Conservation (phyloP, 2,329 filamentous ascomycete genomes). For the Epichloe gansuensis region DNA sequence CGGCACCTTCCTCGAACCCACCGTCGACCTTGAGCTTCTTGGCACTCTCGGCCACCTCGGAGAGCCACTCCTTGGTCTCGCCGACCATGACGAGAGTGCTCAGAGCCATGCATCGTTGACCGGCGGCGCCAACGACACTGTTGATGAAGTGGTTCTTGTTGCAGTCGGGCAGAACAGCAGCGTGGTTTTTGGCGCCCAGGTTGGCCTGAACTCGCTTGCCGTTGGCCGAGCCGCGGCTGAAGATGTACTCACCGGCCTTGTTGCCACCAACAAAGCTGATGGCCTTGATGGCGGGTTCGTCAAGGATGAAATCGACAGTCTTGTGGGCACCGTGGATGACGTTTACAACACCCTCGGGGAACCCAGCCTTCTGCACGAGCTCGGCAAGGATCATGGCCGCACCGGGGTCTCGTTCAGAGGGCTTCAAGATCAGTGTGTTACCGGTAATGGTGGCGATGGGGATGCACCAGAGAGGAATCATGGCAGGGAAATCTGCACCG, state of each 20-base stretch:
- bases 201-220: conserved; percentile 85
- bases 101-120: conserved; percentile 77
- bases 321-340: conserved; percentile 69
- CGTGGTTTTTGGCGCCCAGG: conserved; percentile 80
- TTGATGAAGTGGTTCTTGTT: conserved; percentile 87
- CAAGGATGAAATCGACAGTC: conserved; percentile 76
- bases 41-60: conserved; percentile 64
- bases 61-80: conserved; percentile 72
- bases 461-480: conserved; percentile 88
- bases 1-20: conserved; percentile 68
- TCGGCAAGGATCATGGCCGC: conserved; percentile 78
- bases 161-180: conserved; percentile 69
- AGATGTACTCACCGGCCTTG: conserved; percentile 84
- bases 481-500: conserved; percentile 67
- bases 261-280: conserved; percentile 79
- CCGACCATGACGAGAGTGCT: conserved; percentile 74
- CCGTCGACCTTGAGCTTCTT: conserved; percentile 63
- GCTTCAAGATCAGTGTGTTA: conserved; percentile 76
- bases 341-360: conserved; percentile 72
- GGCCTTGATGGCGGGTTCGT: conserved; percentile 75
- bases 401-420: conserved; percentile 73
- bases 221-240: conserved; percentile 62
- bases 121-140: conserved; percentile 69
- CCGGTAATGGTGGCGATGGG: conserved; percentile 73
- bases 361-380: conserved; percentile 66